Percentiles rank a stretch among this genome's conserved stretches.
Evolutionary conservation across 352 stramenopile species (phyloP).

Genomic region (Pythium utonaiense): DNA sequence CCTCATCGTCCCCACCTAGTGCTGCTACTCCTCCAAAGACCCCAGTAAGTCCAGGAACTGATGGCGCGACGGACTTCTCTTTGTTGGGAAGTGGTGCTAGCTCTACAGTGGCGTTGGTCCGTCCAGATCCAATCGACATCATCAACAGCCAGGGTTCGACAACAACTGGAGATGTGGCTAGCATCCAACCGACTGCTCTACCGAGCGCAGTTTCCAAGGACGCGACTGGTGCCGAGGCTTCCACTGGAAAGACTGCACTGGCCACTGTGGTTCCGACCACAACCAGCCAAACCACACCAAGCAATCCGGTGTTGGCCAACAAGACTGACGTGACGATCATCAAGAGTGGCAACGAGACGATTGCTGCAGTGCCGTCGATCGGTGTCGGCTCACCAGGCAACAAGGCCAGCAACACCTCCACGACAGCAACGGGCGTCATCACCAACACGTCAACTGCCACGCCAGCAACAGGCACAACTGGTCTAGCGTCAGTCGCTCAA

Average conservation of each 20-base stretch:
- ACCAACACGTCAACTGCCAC: background rate
- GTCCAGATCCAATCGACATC: background rate
- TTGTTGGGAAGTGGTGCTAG: background rate
- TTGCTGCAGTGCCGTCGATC: background rate
- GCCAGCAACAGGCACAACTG: background rate
- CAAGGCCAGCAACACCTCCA: background rate
- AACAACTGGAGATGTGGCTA: background rate
- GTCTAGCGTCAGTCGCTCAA: background rate
- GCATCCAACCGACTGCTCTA: background rate
- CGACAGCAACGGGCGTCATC: background rate
- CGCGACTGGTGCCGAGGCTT: background rate
- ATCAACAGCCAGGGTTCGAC: background rate
- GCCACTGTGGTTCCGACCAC: background rate
- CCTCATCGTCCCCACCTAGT: background rate
- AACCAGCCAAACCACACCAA: background rate
- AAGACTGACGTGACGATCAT: too few species aligned
- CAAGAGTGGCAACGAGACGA: background rate
- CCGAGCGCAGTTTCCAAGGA: background rate
- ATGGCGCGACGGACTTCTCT: background rate
- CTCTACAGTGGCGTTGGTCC: background rate
- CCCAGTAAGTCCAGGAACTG: background rate
- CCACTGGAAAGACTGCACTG: background rate
- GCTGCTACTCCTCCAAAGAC: background rate
- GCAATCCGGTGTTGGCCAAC: background rate
- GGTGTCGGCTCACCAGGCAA: background rate